Percentiles rank a stretch among this genome's conserved stretches.
Conservation (phyloP, 2,329 filamentous ascomycete species). For the Beauveria scarabaeidicola region DNA sequence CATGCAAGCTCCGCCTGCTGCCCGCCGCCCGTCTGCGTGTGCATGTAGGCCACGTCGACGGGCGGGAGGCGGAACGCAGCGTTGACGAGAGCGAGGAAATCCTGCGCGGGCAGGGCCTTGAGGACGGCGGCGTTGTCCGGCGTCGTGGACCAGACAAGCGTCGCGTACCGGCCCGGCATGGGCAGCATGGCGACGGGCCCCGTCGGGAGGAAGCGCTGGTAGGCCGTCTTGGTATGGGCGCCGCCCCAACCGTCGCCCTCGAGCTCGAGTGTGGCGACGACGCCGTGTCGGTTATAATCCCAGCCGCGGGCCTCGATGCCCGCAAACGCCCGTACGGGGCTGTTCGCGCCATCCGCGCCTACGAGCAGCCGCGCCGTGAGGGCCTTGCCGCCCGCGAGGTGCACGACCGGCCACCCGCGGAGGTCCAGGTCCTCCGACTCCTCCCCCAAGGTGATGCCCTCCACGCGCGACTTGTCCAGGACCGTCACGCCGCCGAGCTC, state of each 20-base stretch:
- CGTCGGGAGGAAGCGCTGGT: slow-evolving; percentile 89
- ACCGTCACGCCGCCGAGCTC: slow-evolving; percentile 61
- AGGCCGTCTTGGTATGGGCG: slow-evolving; percentile 62
- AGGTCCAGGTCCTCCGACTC: slow-evolving; percentile 64
- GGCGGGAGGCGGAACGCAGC: slow-evolving; percentile 78
- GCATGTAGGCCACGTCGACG: slow-evolving; percentile 76
- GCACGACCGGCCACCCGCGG: slow-evolving; percentile 78
- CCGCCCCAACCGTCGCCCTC: slow-evolving; percentile 50
- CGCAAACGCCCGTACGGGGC: slow-evolving; percentile 82
- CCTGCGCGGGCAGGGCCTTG: slow-evolving; percentile 61
- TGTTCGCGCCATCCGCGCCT: slow-evolving; percentile 91
- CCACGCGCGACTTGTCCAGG: slow-evolving; percentile 69
- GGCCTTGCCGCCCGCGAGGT: slow-evolving; percentile 56
- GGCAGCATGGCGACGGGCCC: slow-evolving; percentile 89
- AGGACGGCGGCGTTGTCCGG: slow-evolving; percentile 69
- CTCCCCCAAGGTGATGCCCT: slow-evolving; percentile 67
- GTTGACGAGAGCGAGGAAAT: slow-evolving; percentile 85
- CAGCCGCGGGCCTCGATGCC: slow-evolving; percentile 80
- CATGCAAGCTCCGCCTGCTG: slow-evolving; percentile 75
- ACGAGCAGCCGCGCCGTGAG: slow-evolving; percentile 79
- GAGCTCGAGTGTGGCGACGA: slow-evolving; percentile 80
- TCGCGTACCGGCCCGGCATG: slow-evolving; percentile 72
- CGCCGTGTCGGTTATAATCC: slow-evolving; percentile 85
- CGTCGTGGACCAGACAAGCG: slow-evolving; percentile 91
- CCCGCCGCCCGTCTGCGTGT: slow-evolving; percentile 44